phyloP scores from a whole-genome alignment of 2,329 filamentous ascomycete genomes.

The Xylaria hypoxylon region DNA sequence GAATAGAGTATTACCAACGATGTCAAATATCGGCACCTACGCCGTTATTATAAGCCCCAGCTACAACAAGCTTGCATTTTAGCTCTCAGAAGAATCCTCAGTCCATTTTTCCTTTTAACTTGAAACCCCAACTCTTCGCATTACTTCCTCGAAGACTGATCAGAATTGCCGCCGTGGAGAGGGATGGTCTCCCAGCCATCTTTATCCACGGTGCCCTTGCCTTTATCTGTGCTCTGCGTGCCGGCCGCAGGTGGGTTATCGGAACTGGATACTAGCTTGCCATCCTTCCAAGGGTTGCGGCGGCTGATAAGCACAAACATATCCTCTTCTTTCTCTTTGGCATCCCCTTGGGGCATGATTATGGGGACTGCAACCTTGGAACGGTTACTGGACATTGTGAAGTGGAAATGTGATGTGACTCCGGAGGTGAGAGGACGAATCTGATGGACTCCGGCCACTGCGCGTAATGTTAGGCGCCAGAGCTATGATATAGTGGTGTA shows the following conservation, averaged over 20 bases:
- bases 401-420: neutral
- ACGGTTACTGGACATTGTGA: neutral
- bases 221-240: neutral
- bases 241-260: neutral
- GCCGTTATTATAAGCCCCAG: too few relatives aligned
- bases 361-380: too few relatives aligned
- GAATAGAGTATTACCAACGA: too few relatives aligned
- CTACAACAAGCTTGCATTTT: too few relatives aligned
- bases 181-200: conserved; percentile 12
- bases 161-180: neutral
- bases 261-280: conserved; percentile 10
- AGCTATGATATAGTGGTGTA: neutral
- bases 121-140: too few relatives aligned
- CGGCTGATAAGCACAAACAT: conserved; percentile 12
- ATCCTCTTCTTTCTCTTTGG: conserved; percentile 15
- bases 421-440: neutral
- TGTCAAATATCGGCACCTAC: too few relatives aligned
- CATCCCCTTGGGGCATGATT: neutral
- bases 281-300: neutral
- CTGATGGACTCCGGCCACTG: neutral
- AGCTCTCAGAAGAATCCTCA: too few relatives aligned
- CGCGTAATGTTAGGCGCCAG: neutral
- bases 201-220: neutral
- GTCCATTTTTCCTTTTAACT: too few relatives aligned
- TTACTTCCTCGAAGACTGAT: neutral